A percentile compares a stretch with the other conserved stretches of the same genome.
These are phyloP conservation scores for Tylopilus vinaceipallidus DNA, from an alignment of 768 basidiomycete species.

Conservation along the genomic window DNA sequence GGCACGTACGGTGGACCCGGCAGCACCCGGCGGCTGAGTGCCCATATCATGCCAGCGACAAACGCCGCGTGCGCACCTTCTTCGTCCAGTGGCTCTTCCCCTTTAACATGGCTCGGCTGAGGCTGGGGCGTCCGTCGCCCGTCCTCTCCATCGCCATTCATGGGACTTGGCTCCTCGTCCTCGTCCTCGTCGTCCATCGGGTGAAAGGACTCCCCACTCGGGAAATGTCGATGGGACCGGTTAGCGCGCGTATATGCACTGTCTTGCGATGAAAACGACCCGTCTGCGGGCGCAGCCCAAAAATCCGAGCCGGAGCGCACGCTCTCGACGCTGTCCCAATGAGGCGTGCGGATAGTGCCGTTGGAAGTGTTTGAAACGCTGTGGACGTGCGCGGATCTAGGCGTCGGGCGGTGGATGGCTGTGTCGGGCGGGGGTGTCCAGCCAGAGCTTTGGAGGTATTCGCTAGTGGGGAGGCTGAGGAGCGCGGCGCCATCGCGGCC, in stretches of 20 bases:
- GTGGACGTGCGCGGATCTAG: slow-evolving; percentile 17
- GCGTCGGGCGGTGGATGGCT: not conserved
- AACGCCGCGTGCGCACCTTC: slow-evolving; percentile 80
- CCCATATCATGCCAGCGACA: slow-evolving; percentile 85
- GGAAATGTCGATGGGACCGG: slow-evolving; percentile 11
- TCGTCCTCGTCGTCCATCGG: slow-evolving; percentile 31
- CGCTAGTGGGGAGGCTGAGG: slow-evolving; percentile 75
- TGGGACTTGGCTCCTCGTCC: slow-evolving; percentile 9
- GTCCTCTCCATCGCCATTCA: slow-evolving; percentile 1
- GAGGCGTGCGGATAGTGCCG: slow-evolving; percentile 10
- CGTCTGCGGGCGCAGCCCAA: slow-evolving; percentile 48
- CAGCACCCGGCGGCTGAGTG: slow-evolving; percentile 65
- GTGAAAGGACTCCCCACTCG: slow-evolving; percentile 32
- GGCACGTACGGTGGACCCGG: slow-evolving; percentile 81
- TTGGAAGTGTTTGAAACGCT: slow-evolving; percentile 15
- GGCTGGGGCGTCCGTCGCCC: slow-evolving; percentile 28
- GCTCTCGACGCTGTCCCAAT: slow-evolving; percentile 37
- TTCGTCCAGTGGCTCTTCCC: slow-evolving; percentile 55
- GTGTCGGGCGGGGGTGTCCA: slow-evolving; percentile 43
- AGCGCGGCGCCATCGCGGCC: slow-evolving; percentile 78
- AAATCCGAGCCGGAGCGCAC: slow-evolving; percentile 73
- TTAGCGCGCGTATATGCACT: slow-evolving; percentile 11
- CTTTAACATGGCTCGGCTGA: slow-evolving; percentile 16
- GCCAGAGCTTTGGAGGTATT: slow-evolving; percentile 83
- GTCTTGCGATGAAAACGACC: slow-evolving; percentile 21